Evolutionary conservation across 129 eudicot species (phyloP).

Genomic region (Artemisia argyi): DNA sequence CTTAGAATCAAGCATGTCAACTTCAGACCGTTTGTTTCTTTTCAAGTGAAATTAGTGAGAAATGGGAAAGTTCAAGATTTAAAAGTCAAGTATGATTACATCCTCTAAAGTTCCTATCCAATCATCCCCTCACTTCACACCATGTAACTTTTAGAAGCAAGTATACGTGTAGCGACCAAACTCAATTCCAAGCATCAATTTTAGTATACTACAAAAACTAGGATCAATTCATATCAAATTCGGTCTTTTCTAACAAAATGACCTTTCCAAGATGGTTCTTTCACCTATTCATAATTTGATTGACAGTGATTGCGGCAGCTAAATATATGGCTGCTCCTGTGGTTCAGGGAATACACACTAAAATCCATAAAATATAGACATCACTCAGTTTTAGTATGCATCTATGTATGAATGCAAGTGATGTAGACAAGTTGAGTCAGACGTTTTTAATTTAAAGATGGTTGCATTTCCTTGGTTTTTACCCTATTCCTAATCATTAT

Average conservation of each 20-base stretch:
- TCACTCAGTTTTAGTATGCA: conserved; percentile 2
- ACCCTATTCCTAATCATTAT: background rate
- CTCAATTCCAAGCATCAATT: conserved; percentile 5
- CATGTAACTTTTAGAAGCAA: background rate
- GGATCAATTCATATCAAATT: conserved; percentile 21
- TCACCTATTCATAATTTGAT: background rate
- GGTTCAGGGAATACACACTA: conserved; percentile 13
- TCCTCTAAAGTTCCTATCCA: background rate
- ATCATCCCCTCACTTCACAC: background rate
- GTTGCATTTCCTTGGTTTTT: background rate
- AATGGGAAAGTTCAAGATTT: background rate
- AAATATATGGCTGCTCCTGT: conserved; percentile 1
- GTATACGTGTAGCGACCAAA: conserved; percentile 30
- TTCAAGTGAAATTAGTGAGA: conserved; percentile 10
- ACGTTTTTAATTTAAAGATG: background rate
- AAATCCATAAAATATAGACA: conserved; percentile 17
- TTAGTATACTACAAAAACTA: conserved; percentile 4
- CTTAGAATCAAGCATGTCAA: conserved; percentile 3
- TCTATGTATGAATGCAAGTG: background rate
- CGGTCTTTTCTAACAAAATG: conserved; percentile 11
- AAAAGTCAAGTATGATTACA: conserved; percentile 5
- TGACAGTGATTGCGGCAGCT: background rate
- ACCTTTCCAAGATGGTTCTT: background rate
- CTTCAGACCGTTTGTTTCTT: conserved; percentile 1
- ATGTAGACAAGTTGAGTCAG: conserved; percentile 15